Evolutionary conservation across 768 basidiomycete genomes (phyloP).

Genomic region (Gymnopilus dilepis): DNA sequence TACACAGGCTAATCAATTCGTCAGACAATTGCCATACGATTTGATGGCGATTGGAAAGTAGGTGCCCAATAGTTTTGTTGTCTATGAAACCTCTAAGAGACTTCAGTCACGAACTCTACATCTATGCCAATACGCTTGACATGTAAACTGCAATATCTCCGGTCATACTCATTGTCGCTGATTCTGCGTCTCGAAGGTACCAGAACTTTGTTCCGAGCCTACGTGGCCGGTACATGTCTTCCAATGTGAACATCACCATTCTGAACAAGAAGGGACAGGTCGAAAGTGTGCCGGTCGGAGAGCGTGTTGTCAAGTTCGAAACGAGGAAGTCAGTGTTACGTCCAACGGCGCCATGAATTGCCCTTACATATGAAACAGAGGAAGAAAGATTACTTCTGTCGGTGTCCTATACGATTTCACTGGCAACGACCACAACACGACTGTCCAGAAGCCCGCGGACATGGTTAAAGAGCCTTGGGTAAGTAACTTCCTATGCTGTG

Average conservation of each 20-base stretch:
- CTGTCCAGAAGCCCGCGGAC: slow-evolving; percentile 71
- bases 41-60: slow-evolving; percentile 85
- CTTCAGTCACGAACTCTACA: slow-evolving; percentile 81
- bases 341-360: background rate
- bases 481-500: slow-evolving; percentile 15
- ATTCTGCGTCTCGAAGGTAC: slow-evolving; percentile 43
- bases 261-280: slow-evolving; percentile 44
- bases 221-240: slow-evolving; percentile 78
- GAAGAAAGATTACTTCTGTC: slow-evolving; percentile 76
- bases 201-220: slow-evolving; percentile 69
- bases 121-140: slow-evolving; percentile 67
- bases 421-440: slow-evolving; percentile 71
- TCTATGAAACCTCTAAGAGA: background rate
- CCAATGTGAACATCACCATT: slow-evolving; percentile 86
- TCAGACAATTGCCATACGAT: slow-evolving; percentile 79
- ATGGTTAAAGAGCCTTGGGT: slow-evolving; percentile 87
- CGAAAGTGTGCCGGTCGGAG: slow-evolving; percentile 46
- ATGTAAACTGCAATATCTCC: slow-evolving; percentile 47
- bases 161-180: background rate
- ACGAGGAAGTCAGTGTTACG: slow-evolving; percentile 62
- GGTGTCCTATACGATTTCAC: slow-evolving; percentile 83
- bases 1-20: slow-evolving; percentile 72
- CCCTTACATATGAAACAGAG: slow-evolving; percentile 37
- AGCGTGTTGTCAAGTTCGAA: slow-evolving; percentile 72
- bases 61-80: slow-evolving; percentile 27